Percentiles rank a stretch among this genome's conserved stretches.
Conservation (phyloP, 1,284 basidiomycete species). For the Ustanciosporium gigantosporum region DNA sequence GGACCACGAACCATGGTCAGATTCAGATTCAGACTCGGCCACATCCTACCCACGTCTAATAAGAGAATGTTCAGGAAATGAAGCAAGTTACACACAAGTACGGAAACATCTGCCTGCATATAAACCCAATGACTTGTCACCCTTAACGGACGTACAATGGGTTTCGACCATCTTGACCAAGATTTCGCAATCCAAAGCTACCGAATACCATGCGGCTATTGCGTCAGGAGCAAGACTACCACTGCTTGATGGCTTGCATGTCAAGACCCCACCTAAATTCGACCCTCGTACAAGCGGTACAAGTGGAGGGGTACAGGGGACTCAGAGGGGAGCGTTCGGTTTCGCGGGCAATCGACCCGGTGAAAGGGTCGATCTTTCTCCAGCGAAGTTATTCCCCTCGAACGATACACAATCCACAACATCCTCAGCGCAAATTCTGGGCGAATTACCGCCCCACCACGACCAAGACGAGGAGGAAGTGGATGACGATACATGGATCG, state of each 20-base stretch:
- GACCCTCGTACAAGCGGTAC: no score
- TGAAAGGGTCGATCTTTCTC: constrained; percentile 21
- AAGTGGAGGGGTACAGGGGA: no score
- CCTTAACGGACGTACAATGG: constrained; percentile 84
- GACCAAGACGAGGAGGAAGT: no score
- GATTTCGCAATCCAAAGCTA: constrained; percentile 63
- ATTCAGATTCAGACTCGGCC: no score
- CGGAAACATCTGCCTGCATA: constrained; percentile 67
- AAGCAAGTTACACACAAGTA: constrained; percentile 81
- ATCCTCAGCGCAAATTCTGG: background rate
- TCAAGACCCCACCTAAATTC: background rate
- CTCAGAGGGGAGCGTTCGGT: constrained; percentile 1
- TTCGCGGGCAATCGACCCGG: constrained; percentile 17
- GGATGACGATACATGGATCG: background rate
- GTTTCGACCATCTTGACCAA: constrained; percentile 76
- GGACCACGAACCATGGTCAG: no score
- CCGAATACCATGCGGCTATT: constrained; percentile 9
- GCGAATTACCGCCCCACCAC: background rate
- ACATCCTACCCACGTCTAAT: constrained; percentile 66
- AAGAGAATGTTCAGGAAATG: constrained; percentile 83
- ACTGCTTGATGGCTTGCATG: background rate
- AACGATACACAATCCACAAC: background rate
- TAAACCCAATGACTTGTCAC: constrained; percentile 79
- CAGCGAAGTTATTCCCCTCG: constrained; percentile 2
- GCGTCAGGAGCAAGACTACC: background rate